Conservation (phyloP, 75 land plant species). For the Pinus taeda region DNA sequence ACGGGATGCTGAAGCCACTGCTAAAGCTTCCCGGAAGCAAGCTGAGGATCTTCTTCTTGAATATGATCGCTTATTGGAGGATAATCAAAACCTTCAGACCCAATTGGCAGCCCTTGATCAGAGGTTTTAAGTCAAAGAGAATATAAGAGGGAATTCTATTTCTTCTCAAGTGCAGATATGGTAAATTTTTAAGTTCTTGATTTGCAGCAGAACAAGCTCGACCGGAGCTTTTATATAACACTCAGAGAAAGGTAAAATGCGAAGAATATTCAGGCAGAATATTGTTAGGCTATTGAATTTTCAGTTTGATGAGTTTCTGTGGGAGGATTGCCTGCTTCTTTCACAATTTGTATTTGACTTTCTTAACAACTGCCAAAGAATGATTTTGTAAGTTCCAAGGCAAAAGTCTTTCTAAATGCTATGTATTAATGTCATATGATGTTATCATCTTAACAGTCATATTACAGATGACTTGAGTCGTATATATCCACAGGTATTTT, state of each 20-base stretch:
- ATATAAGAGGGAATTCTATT: not conserved
- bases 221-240: not conserved
- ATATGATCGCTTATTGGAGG: conserved; percentile 79
- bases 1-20: conserved; percentile 57
- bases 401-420: not conserved
- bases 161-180: conserved; percentile 2
- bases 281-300: not conserved
- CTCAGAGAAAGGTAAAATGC: not conserved
- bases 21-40: conserved; percentile 73
- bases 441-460: not conserved
- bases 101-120: conserved; percentile 16
- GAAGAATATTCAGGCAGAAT: conserved; percentile 2
- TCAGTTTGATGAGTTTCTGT: conserved; percentile 5
- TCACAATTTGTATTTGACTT: not conserved
- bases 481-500: not conserved
- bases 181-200: conserved; percentile 2
- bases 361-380: not conserved
- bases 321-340: conserved; percentile 4
- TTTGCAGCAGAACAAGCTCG: not conserved
- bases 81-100: conserved; percentile 73
- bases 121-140: not conserved
- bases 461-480: not conserved
- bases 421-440: not conserved
- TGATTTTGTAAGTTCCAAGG: not conserved
- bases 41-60: conserved; percentile 81